These are phyloP conservation scores for Globisporangium spiculum DNA, from an alignment of 352 stramenopile genomes.

Conservation along the genomic window DNA sequence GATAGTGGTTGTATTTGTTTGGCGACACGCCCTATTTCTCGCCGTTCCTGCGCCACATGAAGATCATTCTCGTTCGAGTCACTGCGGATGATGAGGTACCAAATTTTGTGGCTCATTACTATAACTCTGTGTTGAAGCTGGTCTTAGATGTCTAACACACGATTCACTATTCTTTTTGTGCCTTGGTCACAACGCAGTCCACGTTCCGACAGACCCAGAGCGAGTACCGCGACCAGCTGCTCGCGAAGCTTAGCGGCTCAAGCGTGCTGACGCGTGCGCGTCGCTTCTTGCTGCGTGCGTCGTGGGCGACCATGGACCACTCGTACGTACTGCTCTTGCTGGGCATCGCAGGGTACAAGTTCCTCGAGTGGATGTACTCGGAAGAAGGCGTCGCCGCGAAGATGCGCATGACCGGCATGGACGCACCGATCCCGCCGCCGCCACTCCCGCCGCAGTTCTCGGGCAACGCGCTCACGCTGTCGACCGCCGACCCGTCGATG, in stretches of 20 bases:
- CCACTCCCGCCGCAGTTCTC: slow-evolving; percentile 67
- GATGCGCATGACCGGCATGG: slow-evolving; percentile 44
- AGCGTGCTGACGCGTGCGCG: slow-evolving; percentile 42
- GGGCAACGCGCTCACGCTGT: slow-evolving; percentile 43
- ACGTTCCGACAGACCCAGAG: slow-evolving; percentile 53
- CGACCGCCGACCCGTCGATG: slow-evolving; percentile 44
- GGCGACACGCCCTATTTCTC: slow-evolving; percentile 83
- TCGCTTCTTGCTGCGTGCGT: slow-evolving; percentile 41
- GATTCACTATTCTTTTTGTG: background rate
- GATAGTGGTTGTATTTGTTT: slow-evolving; percentile 83
- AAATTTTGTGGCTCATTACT: background rate
- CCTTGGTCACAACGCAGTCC: slow-evolving; percentile 21
- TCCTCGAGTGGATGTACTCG: slow-evolving; percentile 88
- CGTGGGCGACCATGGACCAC: slow-evolving; percentile 73
- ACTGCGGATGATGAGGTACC: slow-evolving; percentile 67
- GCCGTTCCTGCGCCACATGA: slow-evolving; percentile 67
- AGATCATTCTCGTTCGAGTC: slow-evolving; percentile 70
- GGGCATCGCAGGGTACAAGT: slow-evolving; percentile 81
- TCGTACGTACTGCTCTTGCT: slow-evolving; percentile 79
- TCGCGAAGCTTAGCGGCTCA: slow-evolving; percentile 44
- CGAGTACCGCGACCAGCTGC: slow-evolving; percentile 45
- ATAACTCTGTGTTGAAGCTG: background rate
- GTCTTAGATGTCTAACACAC: background rate
- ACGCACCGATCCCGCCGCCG: slow-evolving; percentile 67
- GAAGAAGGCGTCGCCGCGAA: slow-evolving; percentile 68